Base-by-base conservation (phyloP, 2,329 filamentous ascomycete species). In the Raffaelea deltoideospora region DNA sequence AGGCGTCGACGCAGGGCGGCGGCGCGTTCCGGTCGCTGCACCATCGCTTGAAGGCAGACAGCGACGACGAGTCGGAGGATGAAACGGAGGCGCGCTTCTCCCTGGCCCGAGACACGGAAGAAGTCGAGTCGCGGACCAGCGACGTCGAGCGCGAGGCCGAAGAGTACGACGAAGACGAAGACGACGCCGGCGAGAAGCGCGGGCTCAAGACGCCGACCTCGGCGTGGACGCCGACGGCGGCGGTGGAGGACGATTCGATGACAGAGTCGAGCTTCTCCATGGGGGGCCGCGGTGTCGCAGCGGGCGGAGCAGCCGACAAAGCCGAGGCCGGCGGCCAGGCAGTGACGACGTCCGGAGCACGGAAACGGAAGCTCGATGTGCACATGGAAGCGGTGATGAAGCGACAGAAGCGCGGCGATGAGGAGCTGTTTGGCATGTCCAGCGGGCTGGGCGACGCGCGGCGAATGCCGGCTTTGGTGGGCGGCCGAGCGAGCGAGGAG, bases 11-110 rank as follows among this genome's bases (percentile, higher is more conserved):
- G 13, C 62, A 63, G 31, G n/a, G n/a, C n/a, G n/a, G n/a, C n/a
- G 76, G 75, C 42, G 70, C 76, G 19, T 76, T 86, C 53, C 75
- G 86, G 37, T 82, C 84, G 7, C 67, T 96, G 15, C 85, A 94
- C 53, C 80, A 93, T 57, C 73, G 77, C 24, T 65, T 90, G 43
- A 71, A 80, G 45, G 72, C 80, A 50, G 73, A 79, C 43, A 81
- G 80, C 43, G 79, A 84, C 30, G 81, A 80, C n/a, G 84, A 95
- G 53, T 92, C 85, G 0, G 87, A 94, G 45, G 87, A 92, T 46
- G 86, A 95, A 38, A 62, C 57, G 2, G 70, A 73, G 44, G 71
- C 71, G 33, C 59, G 61, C 28, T 60, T 60, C 24, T 74, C 79
- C 11, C 57, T 77, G 34, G 73, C 71, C 11, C 69, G 78, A 32